Base-by-base conservation (phyloP, 805 yeast species). In the Schwanniomyces polymorphus region DNA sequence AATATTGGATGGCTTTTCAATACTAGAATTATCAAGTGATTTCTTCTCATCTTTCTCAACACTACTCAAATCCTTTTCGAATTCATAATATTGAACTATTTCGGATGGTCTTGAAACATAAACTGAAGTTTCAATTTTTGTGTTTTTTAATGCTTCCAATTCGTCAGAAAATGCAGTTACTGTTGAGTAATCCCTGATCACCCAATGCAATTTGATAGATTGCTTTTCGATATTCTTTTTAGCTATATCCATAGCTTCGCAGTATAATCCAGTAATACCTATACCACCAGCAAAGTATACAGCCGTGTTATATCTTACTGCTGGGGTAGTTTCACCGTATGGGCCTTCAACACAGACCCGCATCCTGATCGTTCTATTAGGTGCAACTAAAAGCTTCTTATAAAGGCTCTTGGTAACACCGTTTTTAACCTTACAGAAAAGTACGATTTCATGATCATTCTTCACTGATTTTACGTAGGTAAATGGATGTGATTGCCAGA, bases 251-350 rank as follows among this genome's bases (percentile, higher is more conserved):
- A 55, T 45, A 38, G 72, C 74, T 53, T 75, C 76, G 16, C 74
- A 70, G 41, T 67, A 63, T 21, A 75, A 65, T 18, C 83, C 88
- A 0, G 92, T 84, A 43, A 87, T 71, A 45, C 94, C 94, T 45
- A 82, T 82, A 27, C 94, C 92, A 41, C 90, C 91, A 7, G 91
- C 86, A 21, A 86, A 51, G 38, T 84, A 74, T 6, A 85, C 72
- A 5, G 84, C 77, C 47, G 78, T 75, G 42, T 81, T 78, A 54
- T 76, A 85, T 38, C 70, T 65, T 23, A 69, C 65, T 12, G 81
- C 65, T 2, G 84, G 78, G 4, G 79, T 59, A 2, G 76, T 52
- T 34, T 72, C 70, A 2, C 92, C 88, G 57, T 87, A 86, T 1
- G 91, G 91, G 1, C 92, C 92, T 59, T 86, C 92, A 10, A 72